These are phyloP conservation scores for Esteya vermicola DNA, from an alignment of 2,329 filamentous ascomycete species.

Conservation along the genomic window DNA sequence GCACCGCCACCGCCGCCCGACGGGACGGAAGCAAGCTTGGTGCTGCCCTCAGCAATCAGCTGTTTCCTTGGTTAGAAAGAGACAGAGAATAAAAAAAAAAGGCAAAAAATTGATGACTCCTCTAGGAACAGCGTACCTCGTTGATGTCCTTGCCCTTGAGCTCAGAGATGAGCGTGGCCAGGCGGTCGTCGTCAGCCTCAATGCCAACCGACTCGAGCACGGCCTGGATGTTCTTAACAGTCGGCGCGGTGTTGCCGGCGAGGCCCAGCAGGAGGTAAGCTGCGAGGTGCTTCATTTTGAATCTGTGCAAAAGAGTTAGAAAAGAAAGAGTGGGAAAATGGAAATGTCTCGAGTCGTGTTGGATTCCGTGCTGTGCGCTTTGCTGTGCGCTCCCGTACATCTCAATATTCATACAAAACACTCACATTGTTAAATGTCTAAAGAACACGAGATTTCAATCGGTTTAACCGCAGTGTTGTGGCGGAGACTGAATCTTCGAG, in stretches of 20 bases:
- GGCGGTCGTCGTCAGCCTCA: slow-evolving; percentile 79
- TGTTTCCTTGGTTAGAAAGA: too few relatives aligned
- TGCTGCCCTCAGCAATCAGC: slow-evolving; percentile 80
- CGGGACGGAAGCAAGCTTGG: slow-evolving; percentile 96
- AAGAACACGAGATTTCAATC: slow-evolving; percentile 94
- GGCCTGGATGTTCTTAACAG: slow-evolving; percentile 69
- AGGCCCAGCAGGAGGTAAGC: slow-evolving; percentile 96
- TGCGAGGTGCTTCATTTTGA: slow-evolving; percentile 99
- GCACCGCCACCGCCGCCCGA: slow-evolving; percentile 67
- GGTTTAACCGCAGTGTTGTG: slow-evolving; percentile 86
- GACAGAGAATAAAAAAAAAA: too few relatives aligned
- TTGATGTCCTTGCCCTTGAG: slow-evolving; percentile 85
- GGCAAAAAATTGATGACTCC: too few relatives aligned
- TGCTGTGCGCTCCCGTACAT: too few relatives aligned
- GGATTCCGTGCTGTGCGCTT: too few relatives aligned
- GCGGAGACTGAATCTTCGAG: slow-evolving; percentile 99
- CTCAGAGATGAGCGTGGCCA: slow-evolving; percentile 78
- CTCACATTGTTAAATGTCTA: slow-evolving; percentile 19
- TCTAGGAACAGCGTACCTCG: slow-evolving; percentile 23
- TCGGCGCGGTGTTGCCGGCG: slow-evolving; percentile 82
- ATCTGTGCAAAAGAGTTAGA: slow-evolving; percentile 7
- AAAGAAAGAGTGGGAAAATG: too few relatives aligned
- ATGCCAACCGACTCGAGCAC: slow-evolving; percentile 92
- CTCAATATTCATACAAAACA: too few relatives aligned
- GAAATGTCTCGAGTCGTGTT: too few relatives aligned